phyloP scores from a whole-genome alignment of 768 basidiomycete species.

The Mycena floridula region DNA sequence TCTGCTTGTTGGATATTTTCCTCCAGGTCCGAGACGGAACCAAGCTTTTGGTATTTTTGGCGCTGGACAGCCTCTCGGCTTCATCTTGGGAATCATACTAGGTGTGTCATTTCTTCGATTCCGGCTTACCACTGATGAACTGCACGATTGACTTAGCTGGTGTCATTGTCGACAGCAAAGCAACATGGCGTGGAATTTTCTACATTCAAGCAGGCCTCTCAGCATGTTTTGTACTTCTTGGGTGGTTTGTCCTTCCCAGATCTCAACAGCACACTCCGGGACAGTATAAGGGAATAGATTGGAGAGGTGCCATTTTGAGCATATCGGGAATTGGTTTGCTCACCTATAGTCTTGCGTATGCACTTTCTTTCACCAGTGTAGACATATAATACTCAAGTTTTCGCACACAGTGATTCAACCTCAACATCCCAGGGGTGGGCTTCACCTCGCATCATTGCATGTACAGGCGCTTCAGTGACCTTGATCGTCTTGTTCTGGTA shows the following conservation, averaged over 20 bases:
- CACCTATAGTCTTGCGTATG: slow-evolving; percentile 21
- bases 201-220: slow-evolving; percentile 19
- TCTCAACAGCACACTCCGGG: slow-evolving; percentile 10
- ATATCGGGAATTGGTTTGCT: slow-evolving; percentile 19
- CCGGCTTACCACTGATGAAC: background rate
- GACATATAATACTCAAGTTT: too few species aligned
- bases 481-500: slow-evolving; percentile 13
- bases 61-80: slow-evolving; percentile 21
- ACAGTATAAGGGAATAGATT: slow-evolving; percentile 21
- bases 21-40: slow-evolving; percentile 16
- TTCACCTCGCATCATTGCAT: slow-evolving; percentile 18
- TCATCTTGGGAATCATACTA: slow-evolving; percentile 20
- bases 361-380: too few species aligned
- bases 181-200: slow-evolving; percentile 19
- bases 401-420: slow-evolving; percentile 15
- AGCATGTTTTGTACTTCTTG: slow-evolving; percentile 11
- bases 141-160: slow-evolving; percentile 11
- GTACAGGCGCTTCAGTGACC: slow-evolving; percentile 14
- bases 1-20: slow-evolving; percentile 16
- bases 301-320: slow-evolving; percentile 21
- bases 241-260: slow-evolving; percentile 8
- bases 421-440: slow-evolving; percentile 18
- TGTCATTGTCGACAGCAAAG: slow-evolving; percentile 14
- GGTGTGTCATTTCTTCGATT: slow-evolving; percentile 7
- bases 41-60: slow-evolving; percentile 21